Evolutionary conservation across 805 yeast species (phyloP).

Genomic region (Myxozyma lipomycoides): DNA sequence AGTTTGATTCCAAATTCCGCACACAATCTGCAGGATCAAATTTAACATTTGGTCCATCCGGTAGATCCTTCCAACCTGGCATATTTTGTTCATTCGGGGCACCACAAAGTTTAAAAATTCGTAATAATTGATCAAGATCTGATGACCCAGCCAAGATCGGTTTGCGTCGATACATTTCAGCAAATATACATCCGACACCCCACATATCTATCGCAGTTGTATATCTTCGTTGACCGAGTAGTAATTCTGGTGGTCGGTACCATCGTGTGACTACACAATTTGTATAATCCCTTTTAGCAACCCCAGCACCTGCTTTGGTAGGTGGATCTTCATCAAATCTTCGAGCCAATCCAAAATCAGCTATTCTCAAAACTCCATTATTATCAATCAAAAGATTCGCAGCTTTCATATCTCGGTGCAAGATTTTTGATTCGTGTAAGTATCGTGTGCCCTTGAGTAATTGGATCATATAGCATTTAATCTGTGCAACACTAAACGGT

Average conservation of each 20-base stretch:
- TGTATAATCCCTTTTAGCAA: slow-evolving; percentile 46
- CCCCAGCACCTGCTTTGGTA: slow-evolving; percentile 36
- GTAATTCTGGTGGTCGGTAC: slow-evolving; percentile 94
- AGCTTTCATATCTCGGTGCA: slow-evolving; percentile 92
- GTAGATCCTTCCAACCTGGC: slow-evolving; percentile 82
- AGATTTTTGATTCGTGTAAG: slow-evolving; percentile 56
- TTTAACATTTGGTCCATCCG: slow-evolving; percentile 39
- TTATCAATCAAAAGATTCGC: slow-evolving; percentile 83
- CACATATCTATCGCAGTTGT: slow-evolving; percentile 96
- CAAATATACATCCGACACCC: slow-evolving; percentile 94
- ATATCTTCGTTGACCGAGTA: slow-evolving; percentile 78
- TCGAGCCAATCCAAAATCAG: slow-evolving; percentile 94
- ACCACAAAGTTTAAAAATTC: slow-evolving; percentile 78
- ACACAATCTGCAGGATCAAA: background rate
- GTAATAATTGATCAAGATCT: slow-evolving; percentile 82
- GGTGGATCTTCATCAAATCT: slow-evolving; percentile 62
- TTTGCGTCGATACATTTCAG: slow-evolving; percentile 73
- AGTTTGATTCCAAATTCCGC: slow-evolving; percentile 39
- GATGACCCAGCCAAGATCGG: slow-evolving; percentile 84
- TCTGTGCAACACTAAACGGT: slow-evolving; percentile 56
- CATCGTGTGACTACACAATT: slow-evolving; percentile 90
- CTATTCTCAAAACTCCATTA: slow-evolving; percentile 76
- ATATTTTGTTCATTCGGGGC: slow-evolving; percentile 89
- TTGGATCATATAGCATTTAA: slow-evolving; percentile 80
- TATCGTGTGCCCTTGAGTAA: slow-evolving; percentile 74